Evolutionary conservation across 1,139 yeast genomes (phyloP).

Genomic region (Pichia sp.): DNA sequence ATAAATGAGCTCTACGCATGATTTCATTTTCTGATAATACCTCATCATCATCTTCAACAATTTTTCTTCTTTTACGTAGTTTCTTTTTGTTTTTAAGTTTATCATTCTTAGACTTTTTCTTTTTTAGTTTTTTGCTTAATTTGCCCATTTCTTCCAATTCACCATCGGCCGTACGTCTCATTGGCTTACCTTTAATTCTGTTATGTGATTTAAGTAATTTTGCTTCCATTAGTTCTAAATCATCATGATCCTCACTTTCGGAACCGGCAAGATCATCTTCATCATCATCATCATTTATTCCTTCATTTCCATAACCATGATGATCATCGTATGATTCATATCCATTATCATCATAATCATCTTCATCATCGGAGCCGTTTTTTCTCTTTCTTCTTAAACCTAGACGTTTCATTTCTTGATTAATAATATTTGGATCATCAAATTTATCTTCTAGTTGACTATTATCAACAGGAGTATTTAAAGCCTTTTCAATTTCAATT

Average conservation of each 20-base stretch:
- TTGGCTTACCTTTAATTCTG: constrained; percentile 23
- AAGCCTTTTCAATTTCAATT: constrained; percentile 16
- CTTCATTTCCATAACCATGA: constrained; percentile 14
- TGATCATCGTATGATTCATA: constrained; percentile 7
- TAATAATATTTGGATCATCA: constrained; percentile 13
- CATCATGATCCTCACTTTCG: constrained; percentile 18
- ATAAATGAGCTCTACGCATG: constrained; percentile 28
- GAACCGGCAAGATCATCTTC: constrained; percentile 17
- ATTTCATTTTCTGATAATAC: constrained; percentile 14
- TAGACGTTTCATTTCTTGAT: constrained; percentile 3
- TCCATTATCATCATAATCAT: not conserved
- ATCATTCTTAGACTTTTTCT: constrained; percentile 12
- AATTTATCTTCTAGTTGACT: constrained; percentile 19
- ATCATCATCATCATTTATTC: constrained; percentile 14
- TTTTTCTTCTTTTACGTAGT: constrained; percentile 11
- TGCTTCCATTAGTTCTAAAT: constrained; percentile 26
- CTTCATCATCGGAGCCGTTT: not conserved
- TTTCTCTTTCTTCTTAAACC: not conserved
- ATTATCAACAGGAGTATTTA: constrained; percentile 21
- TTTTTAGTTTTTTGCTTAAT: constrained; percentile 12
- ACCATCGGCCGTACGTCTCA: constrained; percentile 17
- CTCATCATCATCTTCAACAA: constrained; percentile 11
- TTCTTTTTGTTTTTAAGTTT: constrained; percentile 11
- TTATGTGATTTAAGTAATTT: constrained; percentile 15
- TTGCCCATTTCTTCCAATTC: constrained; percentile 9